Percentiles rank a stretch among this genome's conserved stretches.
These are phyloP conservation scores for Sordariomycetes sp. DNA, from an alignment of 2,329 filamentous ascomycete species.

Conservation along the genomic window DNA sequence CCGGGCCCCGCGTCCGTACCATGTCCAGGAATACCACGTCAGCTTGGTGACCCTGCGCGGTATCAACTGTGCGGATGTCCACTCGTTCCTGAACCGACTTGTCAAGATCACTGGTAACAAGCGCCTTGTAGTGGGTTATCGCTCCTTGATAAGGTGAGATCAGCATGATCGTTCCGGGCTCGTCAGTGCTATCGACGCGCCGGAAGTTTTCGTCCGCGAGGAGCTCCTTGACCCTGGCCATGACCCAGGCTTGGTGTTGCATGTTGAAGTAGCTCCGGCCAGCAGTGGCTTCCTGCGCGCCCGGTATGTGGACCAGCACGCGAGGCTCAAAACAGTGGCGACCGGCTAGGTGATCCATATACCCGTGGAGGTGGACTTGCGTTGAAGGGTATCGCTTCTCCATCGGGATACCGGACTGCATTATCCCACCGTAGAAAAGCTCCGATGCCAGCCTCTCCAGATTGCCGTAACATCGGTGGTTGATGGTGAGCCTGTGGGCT, in stretches of 20 bases:
- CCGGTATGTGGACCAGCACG: constrained; percentile 19
- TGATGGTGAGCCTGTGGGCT: constrained; percentile 21
- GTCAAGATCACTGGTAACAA: constrained; percentile 15
- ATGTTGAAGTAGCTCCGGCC: constrained; percentile 29
- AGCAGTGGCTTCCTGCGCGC: constrained; percentile 14
- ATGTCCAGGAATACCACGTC: constrained; percentile 37
- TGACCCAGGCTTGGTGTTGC: constrained; percentile 23
- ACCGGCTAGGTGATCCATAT: constrained; percentile 16
- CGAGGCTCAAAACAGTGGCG: constrained; percentile 21
- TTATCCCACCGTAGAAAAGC: constrained; percentile 27
- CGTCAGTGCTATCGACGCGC: constrained; percentile 12
- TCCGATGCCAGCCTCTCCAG: constrained; percentile 28
- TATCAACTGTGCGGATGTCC: constrained; percentile 31
- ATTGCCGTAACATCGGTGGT: constrained; percentile 24
- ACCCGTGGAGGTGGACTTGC: constrained; percentile 13
- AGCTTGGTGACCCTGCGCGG: constrained; percentile 33
- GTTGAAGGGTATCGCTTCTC: constrained; percentile 15
- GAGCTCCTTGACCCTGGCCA: constrained; percentile 18
- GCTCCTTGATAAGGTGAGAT: constrained; percentile 31
- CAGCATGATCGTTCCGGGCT: constrained; percentile 28
- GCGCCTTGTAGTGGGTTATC: constrained; percentile 19
- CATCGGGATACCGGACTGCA: constrained; percentile 20
- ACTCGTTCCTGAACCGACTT: constrained; percentile 18
- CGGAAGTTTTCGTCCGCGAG: constrained; percentile 20
- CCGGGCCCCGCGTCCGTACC: constrained; percentile 24